A percentile compares a stretch with the other conserved stretches of the same genome.
Evolutionary conservation across 2,329 filamentous ascomycete species (phyloP).

Genomic region (Fusarium fracticaudum): DNA sequence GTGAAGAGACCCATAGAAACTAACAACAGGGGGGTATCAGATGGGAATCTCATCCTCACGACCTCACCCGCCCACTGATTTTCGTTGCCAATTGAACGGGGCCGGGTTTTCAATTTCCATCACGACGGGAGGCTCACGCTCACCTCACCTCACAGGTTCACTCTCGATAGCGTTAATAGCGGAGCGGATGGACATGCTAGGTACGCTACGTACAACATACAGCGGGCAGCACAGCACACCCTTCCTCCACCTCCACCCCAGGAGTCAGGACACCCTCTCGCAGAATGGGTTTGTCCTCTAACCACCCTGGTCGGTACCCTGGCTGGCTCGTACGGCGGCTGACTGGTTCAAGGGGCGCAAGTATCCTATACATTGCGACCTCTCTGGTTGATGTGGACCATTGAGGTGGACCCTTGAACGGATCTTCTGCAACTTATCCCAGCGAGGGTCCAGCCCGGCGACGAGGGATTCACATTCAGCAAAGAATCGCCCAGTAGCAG

Average conservation of each 20-base stretch:
- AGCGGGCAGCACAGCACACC: constrained; percentile 5
- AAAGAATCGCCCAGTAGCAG: constrained; percentile 37
- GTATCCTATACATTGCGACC: constrained; percentile 37
- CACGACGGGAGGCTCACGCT: constrained; percentile 17
- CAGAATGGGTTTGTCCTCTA: constrained; percentile 22
- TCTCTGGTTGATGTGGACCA: constrained; percentile 12
- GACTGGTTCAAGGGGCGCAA: constrained; percentile 34
- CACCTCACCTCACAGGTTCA: not conserved
- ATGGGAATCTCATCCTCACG: constrained; percentile 29
- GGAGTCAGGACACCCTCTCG: constrained; percentile 25
- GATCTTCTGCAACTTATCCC: constrained; percentile 36
- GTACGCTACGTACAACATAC: not conserved
- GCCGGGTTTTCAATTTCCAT: constrained; percentile 25
- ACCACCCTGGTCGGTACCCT: constrained; percentile 40
- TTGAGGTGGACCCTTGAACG: constrained; percentile 28
- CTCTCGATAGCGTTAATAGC: constrained; percentile 3
- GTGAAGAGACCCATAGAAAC: constrained; percentile 28
- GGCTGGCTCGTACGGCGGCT: constrained; percentile 36
- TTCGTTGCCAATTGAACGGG: constrained; percentile 17
- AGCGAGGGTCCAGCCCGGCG: constrained; percentile 31
- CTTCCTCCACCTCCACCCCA: constrained; percentile 13
- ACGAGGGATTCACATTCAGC: constrained; percentile 10
- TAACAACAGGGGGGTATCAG: constrained; percentile 29
- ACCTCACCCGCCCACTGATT: constrained; percentile 25
- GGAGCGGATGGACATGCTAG: constrained; percentile 4